Conservation (phyloP, 768 basidiomycete species). For the Pleurotus cornucopiae region DNA sequence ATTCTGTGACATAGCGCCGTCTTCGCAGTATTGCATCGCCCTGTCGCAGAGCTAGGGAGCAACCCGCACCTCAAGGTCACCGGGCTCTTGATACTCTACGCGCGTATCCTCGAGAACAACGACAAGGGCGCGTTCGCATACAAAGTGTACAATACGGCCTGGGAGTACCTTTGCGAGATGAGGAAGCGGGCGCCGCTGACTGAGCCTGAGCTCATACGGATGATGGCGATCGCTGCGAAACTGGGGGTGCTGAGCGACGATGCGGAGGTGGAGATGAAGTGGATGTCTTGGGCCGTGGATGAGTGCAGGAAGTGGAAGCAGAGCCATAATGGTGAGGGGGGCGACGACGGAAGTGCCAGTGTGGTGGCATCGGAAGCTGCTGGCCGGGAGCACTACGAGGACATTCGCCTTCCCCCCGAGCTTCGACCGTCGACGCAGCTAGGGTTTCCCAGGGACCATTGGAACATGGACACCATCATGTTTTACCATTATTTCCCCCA, state of each 20-base stretch:
- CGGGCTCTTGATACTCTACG: slow-evolving; percentile 60
- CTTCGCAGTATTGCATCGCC: slow-evolving; percentile 10
- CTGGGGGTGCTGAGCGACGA: not conserved
- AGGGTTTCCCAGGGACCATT: too few relatives aligned
- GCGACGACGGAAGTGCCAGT: too few relatives aligned
- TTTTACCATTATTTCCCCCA: too few relatives aligned
- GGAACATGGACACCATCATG: too few relatives aligned
- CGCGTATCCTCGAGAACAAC: slow-evolving; percentile 46
- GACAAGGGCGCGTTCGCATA: slow-evolving; percentile 36
- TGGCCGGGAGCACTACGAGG: too few relatives aligned
- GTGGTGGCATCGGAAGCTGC: too few relatives aligned
- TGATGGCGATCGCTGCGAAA: not conserved
- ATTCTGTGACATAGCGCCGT: not conserved
- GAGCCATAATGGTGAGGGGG: not conserved
- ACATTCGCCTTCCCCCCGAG: too few relatives aligned
- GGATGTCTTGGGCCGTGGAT: not conserved
- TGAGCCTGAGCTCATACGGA: not conserved
- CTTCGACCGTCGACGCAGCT: too few relatives aligned
- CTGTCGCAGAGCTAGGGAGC: slow-evolving; percentile 29
- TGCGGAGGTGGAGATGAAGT: not conserved
- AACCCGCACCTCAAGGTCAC: slow-evolving; percentile 63
- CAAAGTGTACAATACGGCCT: slow-evolving; percentile 29
- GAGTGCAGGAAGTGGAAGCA: not conserved
- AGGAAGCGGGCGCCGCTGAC: not conserved
- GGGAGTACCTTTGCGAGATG: slow-evolving; percentile 24